Evolutionary conservation across 2,329 filamentous ascomycete species (phyloP), one percentile per base, ranked within the genome.

Genomic region (Penicillium sp.): DNA sequence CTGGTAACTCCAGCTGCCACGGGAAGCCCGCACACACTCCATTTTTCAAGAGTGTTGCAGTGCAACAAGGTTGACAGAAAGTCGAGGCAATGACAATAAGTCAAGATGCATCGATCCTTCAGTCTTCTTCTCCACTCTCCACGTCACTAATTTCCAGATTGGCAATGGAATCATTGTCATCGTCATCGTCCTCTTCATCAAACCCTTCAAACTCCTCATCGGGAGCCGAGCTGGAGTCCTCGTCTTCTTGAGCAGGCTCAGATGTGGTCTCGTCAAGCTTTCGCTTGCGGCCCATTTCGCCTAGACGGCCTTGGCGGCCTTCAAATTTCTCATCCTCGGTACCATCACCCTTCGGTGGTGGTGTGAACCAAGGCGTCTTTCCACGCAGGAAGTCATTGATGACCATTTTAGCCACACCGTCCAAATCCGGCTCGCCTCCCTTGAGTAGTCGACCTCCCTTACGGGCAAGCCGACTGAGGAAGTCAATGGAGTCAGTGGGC

Each of bases 361-460:
- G 80, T 0, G 85, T 92, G 59, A 88, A 98, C 92, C 93, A 98
- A 1, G 92, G 92, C 16, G 96, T 85, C 67, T 90, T 95, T 39
- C 92, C 92, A 47, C 92, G 73, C 57, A 96, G 78, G 61, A 96
- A 98, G 59, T 98, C 92, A 56, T 95, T 96, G 42, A 98, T 70
- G 1, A 98, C 84, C 80, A 95, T 95, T 66, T 95, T 95, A 1
- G 92, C 92, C 32, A 95, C 88, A 54, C 89, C 88, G 55, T 96
- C 90, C 38, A 95, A 69, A 62, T 98, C 92, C 3, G 90, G 84
- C 62, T 96, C 92, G n/a, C 90, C 92, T 41, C 86, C 90, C 60
- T 87, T 88, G 11, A 96, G 70, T 13, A 98, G 68, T 52, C 89
- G 77, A 11, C 92, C 92, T 41, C 81, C 80, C 64, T 95, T 96